Conservation (phyloP, 1,284 basidiomycete species). For the Ganoderma meredithae region DNA sequence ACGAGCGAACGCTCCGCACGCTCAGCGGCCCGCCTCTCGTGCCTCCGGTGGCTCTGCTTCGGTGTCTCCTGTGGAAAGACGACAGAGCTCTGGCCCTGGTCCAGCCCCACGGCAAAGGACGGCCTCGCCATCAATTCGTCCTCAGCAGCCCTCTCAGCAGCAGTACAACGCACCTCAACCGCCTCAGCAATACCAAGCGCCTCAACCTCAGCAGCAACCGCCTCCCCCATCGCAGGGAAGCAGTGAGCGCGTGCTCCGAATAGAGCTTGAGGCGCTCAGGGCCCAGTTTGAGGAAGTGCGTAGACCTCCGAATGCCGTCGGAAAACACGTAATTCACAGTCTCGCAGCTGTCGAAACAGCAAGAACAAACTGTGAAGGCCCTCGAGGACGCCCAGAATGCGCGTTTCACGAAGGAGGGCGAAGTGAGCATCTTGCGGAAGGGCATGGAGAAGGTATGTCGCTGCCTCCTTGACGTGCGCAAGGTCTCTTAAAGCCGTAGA, state of each 20-base stretch:
- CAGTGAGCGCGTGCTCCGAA: slow-evolving; percentile 23
- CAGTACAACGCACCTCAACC: slow-evolving; percentile 6
- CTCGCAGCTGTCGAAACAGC: slow-evolving; percentile 57
- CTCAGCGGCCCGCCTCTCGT: not conserved
- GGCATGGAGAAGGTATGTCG: slow-evolving; percentile 60
- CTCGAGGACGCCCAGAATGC: slow-evolving; percentile 56
- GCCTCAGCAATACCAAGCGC: slow-evolving; percentile 3
- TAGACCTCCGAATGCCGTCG: not conserved
- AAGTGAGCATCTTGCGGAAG: slow-evolving; percentile 65
- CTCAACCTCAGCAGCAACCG: slow-evolving; percentile 8
- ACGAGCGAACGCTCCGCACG: not conserved
- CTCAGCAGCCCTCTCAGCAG: slow-evolving; percentile 1
- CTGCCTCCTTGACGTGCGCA: not conserved
- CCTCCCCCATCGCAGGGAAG: slow-evolving; percentile 21
- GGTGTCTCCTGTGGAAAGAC: slow-evolving; percentile 8
- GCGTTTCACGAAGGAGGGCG: slow-evolving; percentile 63
- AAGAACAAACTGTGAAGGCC: slow-evolving; percentile 51
- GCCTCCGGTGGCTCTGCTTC: slow-evolving; percentile 3
- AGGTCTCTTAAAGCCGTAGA: slow-evolving; percentile 46
- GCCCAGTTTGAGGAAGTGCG: slow-evolving; percentile 57
- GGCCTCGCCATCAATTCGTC: not conserved
- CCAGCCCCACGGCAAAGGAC: slow-evolving; percentile 2
- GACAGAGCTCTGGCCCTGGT: slow-evolving; percentile 6
- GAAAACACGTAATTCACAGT: not conserved
- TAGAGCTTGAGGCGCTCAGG: slow-evolving; percentile 45